Conservation (phyloP, 192 early-diverging fungal genomes). For the Backusella luteola region DNA sequence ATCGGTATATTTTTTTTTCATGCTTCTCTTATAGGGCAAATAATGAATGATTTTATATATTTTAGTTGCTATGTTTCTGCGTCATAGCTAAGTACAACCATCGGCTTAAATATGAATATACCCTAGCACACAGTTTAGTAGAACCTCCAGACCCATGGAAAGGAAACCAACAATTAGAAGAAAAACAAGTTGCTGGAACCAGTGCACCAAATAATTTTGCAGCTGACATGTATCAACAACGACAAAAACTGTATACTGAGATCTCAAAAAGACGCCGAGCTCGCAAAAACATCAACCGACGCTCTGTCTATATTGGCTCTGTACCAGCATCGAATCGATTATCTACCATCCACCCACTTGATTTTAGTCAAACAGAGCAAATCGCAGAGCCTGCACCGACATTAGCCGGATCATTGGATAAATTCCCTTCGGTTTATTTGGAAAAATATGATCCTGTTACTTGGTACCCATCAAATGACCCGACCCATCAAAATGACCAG, state of each 20-base stretch:
- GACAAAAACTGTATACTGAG: slow-evolving; percentile 20
- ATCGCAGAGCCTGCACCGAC: not conserved
- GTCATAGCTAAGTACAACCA: not conserved
- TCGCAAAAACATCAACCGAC: not conserved
- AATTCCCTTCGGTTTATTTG: not conserved
- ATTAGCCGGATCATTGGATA: not conserved
- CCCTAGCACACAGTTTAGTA: not conserved
- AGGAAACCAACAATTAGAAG: not conserved
- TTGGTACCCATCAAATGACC: not conserved
- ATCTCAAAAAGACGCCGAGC: slow-evolving; percentile 17
- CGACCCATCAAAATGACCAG: not conserved
- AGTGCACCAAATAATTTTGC: not conserved
- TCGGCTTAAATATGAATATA: not conserved
- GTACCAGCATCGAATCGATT: not conserved
- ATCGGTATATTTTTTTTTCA: slow-evolving; percentile 3
- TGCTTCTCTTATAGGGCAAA: not conserved
- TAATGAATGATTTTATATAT: not conserved
- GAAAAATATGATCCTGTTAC: not conserved
- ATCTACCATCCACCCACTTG: slow-evolving; percentile 6
- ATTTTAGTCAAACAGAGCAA: not conserved
- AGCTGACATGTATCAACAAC: slow-evolving; percentile 12
- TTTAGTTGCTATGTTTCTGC: slow-evolving; percentile 3
- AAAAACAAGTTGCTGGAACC: not conserved
- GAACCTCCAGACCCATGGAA: not conserved
- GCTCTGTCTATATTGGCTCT: not conserved